Evolutionary conservation across 179 eudicot genomes (phyloP).

Genomic region (Sideroxylon spinosum): DNA sequence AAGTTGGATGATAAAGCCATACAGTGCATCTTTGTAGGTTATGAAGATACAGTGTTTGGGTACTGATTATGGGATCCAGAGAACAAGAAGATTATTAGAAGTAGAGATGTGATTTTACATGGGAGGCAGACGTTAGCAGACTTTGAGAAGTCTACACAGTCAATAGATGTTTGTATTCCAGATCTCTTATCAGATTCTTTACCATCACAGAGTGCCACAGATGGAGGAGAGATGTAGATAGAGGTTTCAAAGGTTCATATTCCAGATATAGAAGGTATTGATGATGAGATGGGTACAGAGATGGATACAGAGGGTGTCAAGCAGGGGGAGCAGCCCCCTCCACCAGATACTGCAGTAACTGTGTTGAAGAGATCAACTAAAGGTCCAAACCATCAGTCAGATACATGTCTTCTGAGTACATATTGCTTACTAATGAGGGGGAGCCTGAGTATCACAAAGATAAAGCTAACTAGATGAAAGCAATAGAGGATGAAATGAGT

Average conservation of each 20-base stretch:
- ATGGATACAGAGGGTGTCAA: no score
- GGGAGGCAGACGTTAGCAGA: background rate
- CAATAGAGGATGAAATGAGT: background rate
- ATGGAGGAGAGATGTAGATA: background rate
- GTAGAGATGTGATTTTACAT: background rate
- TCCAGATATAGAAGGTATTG: background rate
- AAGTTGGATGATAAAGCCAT: no score
- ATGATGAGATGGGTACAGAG: no score
- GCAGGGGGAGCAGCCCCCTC: background rate
- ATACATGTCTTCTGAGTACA: background rate
- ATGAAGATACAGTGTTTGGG: background rate
- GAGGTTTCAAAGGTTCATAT: background rate
- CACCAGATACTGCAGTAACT: background rate
- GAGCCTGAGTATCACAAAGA: background rate
- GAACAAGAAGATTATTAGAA: background rate
- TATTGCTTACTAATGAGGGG: background rate
- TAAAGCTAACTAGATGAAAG: background rate
- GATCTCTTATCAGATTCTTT: background rate
- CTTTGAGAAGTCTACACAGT: background rate
- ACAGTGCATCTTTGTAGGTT: background rate
- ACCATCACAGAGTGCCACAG: background rate
- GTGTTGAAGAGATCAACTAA: background rate
- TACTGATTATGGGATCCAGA: background rate
- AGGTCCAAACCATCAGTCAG: background rate
- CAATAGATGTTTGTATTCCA: background rate